A percentile compares a stretch with the other conserved stretches of the same genome.
Conservation (phyloP, 2,329 filamentous ascomycete species). For the Aspergillus fischeri region DNA sequence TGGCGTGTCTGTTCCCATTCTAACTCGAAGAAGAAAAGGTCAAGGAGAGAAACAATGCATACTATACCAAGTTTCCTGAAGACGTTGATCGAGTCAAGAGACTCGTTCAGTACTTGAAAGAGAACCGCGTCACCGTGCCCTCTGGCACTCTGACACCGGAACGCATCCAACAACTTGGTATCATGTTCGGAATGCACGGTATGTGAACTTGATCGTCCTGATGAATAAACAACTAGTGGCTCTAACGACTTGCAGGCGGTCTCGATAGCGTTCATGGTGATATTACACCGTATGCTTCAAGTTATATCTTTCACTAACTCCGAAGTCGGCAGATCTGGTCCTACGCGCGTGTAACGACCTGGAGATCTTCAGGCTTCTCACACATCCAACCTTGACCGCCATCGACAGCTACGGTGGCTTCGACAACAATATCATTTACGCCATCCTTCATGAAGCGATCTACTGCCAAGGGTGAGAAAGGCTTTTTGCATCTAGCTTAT, state of each 20-base stretch:
- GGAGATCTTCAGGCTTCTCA: conserved; percentile 70
- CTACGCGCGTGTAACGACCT: conserved; percentile 69
- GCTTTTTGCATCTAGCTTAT: neutral
- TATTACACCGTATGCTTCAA: conserved; percentile 1
- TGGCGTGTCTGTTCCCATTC: neutral
- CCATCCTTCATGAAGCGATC: conserved; percentile 79
- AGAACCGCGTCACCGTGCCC: conserved; percentile 62
- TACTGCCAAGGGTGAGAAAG: conserved; percentile 65
- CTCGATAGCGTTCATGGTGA: conserved; percentile 67
- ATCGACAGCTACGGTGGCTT: conserved; percentile 67
- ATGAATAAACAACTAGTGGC: neutral
- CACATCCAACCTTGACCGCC: conserved; percentile 62
- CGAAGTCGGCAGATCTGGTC: conserved; percentile 51
- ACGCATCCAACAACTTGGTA: conserved; percentile 72
- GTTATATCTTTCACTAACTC: neutral
- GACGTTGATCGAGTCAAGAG: conserved; percentile 66
- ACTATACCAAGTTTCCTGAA: conserved; percentile 81
- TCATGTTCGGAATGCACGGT: conserved; percentile 73
- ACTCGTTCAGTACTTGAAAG: conserved; percentile 62
- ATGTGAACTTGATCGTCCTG: conserved; percentile 9
- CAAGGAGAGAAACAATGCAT: conserved; percentile 67
- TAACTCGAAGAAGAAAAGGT: conserved; percentile 51
- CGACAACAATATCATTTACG: conserved; percentile 77
- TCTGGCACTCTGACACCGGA: conserved; percentile 67
- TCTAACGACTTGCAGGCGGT: conserved; percentile 48